These are phyloP conservation scores for Venturia asperata DNA, from an alignment of 2,329 filamentous ascomycete species.

Conservation along the genomic window DNA sequence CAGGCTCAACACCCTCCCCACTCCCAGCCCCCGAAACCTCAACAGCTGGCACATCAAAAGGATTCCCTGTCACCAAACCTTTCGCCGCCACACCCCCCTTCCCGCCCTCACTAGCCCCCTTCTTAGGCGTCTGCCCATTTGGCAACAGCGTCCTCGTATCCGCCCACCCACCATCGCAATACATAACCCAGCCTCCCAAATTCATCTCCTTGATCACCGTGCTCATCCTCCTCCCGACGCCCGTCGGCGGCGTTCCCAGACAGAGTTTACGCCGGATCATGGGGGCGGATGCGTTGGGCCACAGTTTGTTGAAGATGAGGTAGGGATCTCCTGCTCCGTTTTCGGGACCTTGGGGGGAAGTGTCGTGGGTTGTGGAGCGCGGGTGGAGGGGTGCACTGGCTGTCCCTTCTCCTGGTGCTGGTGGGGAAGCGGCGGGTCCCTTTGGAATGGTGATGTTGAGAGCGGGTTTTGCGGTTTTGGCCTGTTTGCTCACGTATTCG, in stretches of 20 bases:
- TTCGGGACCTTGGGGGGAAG: not conserved
- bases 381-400: not conserved
- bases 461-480: not conserved
- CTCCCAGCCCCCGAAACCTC: not conserved
- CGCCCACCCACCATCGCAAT: slow-evolving; percentile 36
- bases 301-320: not conserved
- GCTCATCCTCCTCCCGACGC: slow-evolving; percentile 42
- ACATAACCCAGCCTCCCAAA: slow-evolving; percentile 56
- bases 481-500: slow-evolving; percentile 45
- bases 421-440: slow-evolving; percentile 21
- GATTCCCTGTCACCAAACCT: not conserved
- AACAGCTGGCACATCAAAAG: not conserved
- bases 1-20: too few relatives aligned
- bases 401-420: slow-evolving; percentile 24
- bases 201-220: slow-evolving; percentile 60
- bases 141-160: not conserved
- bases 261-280: not conserved
- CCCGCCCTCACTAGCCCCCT: not conserved
- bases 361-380: not conserved
- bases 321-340: not conserved
- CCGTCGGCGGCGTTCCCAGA: not conserved
- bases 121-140: not conserved
- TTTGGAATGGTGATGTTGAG: too few relatives aligned
- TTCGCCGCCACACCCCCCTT: not conserved
- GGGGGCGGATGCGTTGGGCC: not conserved